Percentiles rank a stretch among this genome's conserved stretches.
These are phyloP conservation scores for Trichosporon coremiiforme DNA, from an alignment of 1,284 basidiomycete species.

Conservation along the genomic window DNA sequence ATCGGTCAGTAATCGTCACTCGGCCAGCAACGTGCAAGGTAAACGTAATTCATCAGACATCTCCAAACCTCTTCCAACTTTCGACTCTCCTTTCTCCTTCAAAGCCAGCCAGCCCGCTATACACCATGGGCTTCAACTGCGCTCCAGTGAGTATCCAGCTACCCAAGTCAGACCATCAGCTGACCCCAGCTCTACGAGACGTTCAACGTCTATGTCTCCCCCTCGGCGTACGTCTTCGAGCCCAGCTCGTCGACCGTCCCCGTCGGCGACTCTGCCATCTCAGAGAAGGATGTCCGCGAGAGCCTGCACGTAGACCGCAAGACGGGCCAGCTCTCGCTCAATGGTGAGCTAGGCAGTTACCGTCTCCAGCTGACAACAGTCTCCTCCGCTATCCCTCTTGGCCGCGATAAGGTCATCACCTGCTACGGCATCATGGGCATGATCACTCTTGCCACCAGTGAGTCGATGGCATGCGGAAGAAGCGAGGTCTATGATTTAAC, in stretches of 20 bases:
- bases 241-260: slow-evolving; percentile 42
- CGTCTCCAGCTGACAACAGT: slow-evolving; percentile 32
- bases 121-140: slow-evolving; percentile 36
- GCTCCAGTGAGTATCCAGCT: slow-evolving; percentile 33
- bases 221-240: slow-evolving; percentile 55
- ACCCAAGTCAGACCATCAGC: background rate
- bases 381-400: slow-evolving; percentile 51
- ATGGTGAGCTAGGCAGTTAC: slow-evolving; percentile 49
- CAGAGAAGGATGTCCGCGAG: slow-evolving; percentile 54
- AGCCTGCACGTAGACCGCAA: slow-evolving; percentile 56
- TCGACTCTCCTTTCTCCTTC: background rate
- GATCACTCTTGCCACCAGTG: slow-evolving; percentile 81
- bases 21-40: background rate
- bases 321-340: slow-evolving; percentile 53
- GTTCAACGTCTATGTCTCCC: slow-evolving; percentile 56
- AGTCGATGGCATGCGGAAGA: background rate
- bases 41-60: background rate
- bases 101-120: background rate
- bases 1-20: slow-evolving; percentile 4
- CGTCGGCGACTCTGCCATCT: slow-evolving; percentile 32
- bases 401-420: slow-evolving; percentile 58
- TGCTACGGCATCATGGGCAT: slow-evolving; percentile 82
- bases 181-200: slow-evolving; percentile 53
- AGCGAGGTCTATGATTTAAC: background rate
- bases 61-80: background rate